Percentiles rank a stretch among this genome's conserved stretches.
These are phyloP conservation scores for Alternaria angustiovoidea DNA, from an alignment of 2,329 filamentous ascomycete species.

Conservation along the genomic window DNA sequence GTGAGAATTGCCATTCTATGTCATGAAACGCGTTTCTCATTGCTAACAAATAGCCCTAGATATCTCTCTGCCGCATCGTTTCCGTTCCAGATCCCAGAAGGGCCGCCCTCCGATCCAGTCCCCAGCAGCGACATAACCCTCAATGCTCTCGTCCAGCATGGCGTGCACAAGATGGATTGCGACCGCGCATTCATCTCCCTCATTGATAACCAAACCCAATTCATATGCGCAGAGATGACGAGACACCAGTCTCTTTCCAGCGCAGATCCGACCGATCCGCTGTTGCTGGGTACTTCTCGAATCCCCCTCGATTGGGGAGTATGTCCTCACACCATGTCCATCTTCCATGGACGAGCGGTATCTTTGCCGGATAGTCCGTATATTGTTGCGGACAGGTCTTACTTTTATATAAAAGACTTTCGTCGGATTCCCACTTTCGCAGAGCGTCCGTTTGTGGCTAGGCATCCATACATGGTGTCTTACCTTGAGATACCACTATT, in stretches of 20 bases:
- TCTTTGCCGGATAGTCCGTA: constrained; percentile 7
- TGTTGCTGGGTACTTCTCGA: constrained; percentile 13
- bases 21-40: background rate
- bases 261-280: constrained; percentile 7
- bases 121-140: constrained; percentile 21
- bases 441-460: constrained; percentile 12
- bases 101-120: constrained; percentile 15
- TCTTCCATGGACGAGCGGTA: constrained; percentile 14
- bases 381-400: constrained; percentile 11
- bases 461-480: constrained; percentile 18
- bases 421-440: constrained; percentile 15
- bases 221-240: constrained; percentile 24
- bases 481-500: constrained; percentile 18
- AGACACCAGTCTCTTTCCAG: constrained; percentile 11
- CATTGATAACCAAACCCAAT: constrained; percentile 20
- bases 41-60: constrained; percentile 6
- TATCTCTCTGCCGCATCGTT: constrained; percentile 23
- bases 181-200: constrained; percentile 24
- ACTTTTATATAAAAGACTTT: constrained; percentile 18
- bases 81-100: constrained; percentile 16
- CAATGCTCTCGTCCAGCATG: constrained; percentile 23
- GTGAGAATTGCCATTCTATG: constrained; percentile 6
- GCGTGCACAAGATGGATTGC: constrained; percentile 16
- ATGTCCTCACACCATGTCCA: constrained; percentile 16
- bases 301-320: constrained; percentile 23